Percentiles rank a stretch among this genome's conserved stretches.
Conservation (phyloP, 257 asterid genomes). For the Eustoma russellianum region DNA sequence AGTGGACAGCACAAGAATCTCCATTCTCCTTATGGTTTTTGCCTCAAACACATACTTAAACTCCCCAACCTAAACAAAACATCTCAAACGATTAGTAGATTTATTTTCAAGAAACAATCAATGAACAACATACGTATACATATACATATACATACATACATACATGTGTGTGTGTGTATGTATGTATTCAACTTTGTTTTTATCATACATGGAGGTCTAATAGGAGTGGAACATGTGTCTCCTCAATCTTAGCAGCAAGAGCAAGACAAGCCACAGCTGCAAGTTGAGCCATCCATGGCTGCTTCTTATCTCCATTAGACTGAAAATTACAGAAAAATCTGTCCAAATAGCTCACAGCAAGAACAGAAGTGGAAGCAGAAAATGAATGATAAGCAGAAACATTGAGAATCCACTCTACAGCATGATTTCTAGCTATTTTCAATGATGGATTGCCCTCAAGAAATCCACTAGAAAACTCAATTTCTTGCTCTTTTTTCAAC, state of each 20-base stretch:
- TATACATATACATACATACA: background rate
- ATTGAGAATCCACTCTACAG: too few species aligned
- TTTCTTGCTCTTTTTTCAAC: constrained; percentile 49
- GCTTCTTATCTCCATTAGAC: constrained; percentile 21
- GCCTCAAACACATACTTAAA: constrained; percentile 46
- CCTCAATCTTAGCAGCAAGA: constrained; percentile 82
- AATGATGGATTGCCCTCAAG: constrained; percentile 18
- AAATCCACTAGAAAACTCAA: constrained; percentile 12
- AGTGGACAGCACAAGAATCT: constrained; percentile 45
- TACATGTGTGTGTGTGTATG: constrained; percentile 7
- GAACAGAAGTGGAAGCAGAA: constrained; percentile 5
- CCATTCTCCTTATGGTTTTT: constrained; percentile 55
- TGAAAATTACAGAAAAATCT: constrained; percentile 35
- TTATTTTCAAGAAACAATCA: background rate
- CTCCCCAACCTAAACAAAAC: constrained; percentile 31
- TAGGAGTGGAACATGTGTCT: constrained; percentile 63
- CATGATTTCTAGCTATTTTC: constrained; percentile 9
- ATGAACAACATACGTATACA: constrained; percentile 1
- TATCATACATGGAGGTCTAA: constrained; percentile 66
- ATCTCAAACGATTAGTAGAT: constrained; percentile 16
- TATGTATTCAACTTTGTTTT: constrained; percentile 15
- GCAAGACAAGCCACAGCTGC: constrained; percentile 79
- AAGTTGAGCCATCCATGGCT: constrained; percentile 69
- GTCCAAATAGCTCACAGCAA: constrained; percentile 63
- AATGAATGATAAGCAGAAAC: too few species aligned